Evolutionary conservation across 495 filamentous ascomycete genomes (phyloP), one percentile per base, ranked within the genome.

Genomic region (Amniculicola lignicola): DNA sequence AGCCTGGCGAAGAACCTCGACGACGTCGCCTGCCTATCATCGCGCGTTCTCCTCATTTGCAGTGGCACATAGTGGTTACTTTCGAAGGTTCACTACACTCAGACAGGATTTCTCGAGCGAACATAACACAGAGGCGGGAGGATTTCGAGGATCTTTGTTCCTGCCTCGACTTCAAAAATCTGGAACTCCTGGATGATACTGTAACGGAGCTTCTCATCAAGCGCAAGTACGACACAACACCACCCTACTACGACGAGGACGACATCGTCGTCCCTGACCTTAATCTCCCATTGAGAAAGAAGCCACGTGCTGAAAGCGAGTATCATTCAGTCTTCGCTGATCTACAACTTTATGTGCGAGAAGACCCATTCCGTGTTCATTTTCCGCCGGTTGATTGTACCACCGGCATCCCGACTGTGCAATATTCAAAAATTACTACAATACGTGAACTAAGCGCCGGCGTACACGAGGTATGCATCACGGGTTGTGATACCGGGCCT

Each of bases 61-160:
- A 42, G 24, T 61, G 58, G 58, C 58, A 57, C 33, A 42, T 61
- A 16, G 54, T 42, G 54, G 27, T 63, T 38, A 48, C 59, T 46
- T 63, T 63, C 28, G 45, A 63, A 49, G 59, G 59, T 42, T 59
- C 46, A 35, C 54, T 63, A 41, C 59, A 63, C 50, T 53, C 35
- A 33, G 48, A 55, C 33, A 47, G 42, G 48, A 50, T 41, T 21
- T 47, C 33, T 54, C 37, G 54, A 21, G 31, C 18, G 15, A 28
- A 24, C 44, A 58, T 36, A 28, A 36, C 51, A 59, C 52, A 31
- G 28, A 11, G 33, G 47, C 55, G 48, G n/a, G 16, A 63, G 48
- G 59, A 63, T 43, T 55, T 63, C 3, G 19, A 50, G 48, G 48
- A 59, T 44, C 54, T 63, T 48, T 63, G 59, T 39, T 24, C 48